phyloP scores from a whole-genome alignment of 2,329 filamentous ascomycete species.

The Magnaporthiopsis rhizophila region DNA sequence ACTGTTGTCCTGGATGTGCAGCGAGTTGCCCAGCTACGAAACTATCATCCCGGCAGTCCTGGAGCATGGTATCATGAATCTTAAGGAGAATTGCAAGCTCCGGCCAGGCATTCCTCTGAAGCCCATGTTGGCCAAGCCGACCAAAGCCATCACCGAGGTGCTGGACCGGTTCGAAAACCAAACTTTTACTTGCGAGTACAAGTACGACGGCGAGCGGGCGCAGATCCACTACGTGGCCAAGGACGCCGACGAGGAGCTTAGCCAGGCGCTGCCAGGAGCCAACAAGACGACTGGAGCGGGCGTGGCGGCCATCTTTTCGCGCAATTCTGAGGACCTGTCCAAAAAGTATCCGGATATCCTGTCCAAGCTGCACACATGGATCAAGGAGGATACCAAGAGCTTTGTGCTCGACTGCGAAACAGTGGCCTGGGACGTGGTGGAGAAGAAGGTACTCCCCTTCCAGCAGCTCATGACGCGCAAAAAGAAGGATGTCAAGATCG shows the following conservation, averaged over 20 bases:
- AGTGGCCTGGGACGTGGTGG: constrained; percentile 88
- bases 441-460: constrained; percentile 95
- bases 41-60: constrained; percentile 87
- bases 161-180: constrained; percentile 93
- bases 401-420: constrained; percentile 99
- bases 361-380: constrained; percentile 78
- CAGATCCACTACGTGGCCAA: constrained; percentile 96
- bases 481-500: constrained; percentile 90
- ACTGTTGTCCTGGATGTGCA: constrained; percentile 28
- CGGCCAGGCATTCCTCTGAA: constrained; percentile 92
- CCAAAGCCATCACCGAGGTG: constrained; percentile 96
- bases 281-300: constrained; percentile 62
- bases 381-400: constrained; percentile 81
- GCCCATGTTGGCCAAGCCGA: constrained; percentile 97
- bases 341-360: constrained; percentile 98
- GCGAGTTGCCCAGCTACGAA: constrained; percentile 91
- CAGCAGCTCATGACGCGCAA: constrained; percentile 98
- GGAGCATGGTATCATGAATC: constrained; percentile 73
- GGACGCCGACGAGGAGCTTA: constrained; percentile 62
- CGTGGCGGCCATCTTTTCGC: constrained; percentile 87
- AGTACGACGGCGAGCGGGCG: constrained; percentile 96
- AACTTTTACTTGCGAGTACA: constrained; percentile 96
- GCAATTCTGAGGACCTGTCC: constrained; percentile 93
- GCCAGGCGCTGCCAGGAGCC: constrained; percentile 49
- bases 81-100: constrained; percentile 80